Evolutionary conservation across 2,329 filamentous ascomycete genomes (phyloP).

Genomic region (Pseudogymnoascus sp.): DNA sequence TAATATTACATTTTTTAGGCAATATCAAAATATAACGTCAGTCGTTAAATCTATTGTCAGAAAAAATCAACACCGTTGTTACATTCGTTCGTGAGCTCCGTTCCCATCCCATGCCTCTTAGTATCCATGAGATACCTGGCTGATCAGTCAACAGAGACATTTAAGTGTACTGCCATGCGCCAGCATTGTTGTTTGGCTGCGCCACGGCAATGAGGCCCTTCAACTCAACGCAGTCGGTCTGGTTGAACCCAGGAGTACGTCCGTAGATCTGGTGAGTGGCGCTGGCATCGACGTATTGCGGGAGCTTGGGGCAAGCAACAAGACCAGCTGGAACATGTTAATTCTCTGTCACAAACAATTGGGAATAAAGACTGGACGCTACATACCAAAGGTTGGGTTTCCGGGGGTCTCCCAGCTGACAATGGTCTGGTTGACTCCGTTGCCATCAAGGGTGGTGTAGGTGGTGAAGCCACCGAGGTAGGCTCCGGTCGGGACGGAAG

Average conservation of each 20-base stretch:
- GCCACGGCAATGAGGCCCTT: constrained; percentile 27
- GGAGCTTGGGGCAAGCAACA: constrained; percentile 20
- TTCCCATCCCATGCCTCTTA: not conserved
- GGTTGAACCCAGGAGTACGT: constrained; percentile 21
- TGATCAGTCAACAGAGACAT: not conserved
- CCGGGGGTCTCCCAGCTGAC: not conserved
- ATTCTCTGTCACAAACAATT: constrained; percentile 23
- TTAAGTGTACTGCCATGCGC: constrained; percentile 35
- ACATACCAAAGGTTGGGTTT: not conserved
- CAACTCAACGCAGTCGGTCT: constrained; percentile 27
- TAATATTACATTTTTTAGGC: not conserved
- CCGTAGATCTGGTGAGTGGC: constrained; percentile 24
- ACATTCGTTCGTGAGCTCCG: constrained; percentile 9
- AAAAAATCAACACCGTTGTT: not conserved
- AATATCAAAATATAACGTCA: not conserved
- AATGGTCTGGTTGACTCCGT: not conserved
- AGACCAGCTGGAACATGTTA: constrained; percentile 23
- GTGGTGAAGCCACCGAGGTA: constrained; percentile 39
- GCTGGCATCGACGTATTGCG: constrained; percentile 16
- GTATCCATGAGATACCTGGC: not conserved
- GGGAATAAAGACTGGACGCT: constrained; percentile 18
- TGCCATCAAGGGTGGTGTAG: constrained; percentile 17
- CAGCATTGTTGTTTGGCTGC: constrained; percentile 21
- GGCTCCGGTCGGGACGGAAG: constrained; percentile 41
- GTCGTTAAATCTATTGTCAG: not conserved